Base-by-base conservation (phyloP, 108 stramenopile species). In the Cyclotella kingstonii region DNA sequence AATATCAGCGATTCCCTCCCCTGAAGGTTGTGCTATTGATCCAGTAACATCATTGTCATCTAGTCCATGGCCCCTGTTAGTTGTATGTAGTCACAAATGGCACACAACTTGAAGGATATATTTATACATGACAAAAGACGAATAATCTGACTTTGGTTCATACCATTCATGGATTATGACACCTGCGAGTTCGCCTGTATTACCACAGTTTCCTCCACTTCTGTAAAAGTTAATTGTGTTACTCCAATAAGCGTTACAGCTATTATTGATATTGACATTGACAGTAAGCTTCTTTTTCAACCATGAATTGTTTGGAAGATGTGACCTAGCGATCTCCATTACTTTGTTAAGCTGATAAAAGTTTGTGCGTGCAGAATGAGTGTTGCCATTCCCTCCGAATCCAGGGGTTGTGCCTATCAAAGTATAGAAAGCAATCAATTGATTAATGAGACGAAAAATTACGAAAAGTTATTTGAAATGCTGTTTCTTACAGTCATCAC, bases 1-100 rank as follows among this genome's bases (percentile, higher is more conserved):
- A 2, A 66, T 26, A 46, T 66, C 64, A 21, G 64, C 64, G 38
- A 66, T 47, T 8, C 64, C 64, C 21, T 62, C 60, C 1, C 60
- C 60, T 8, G 45, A 47, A 22, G 60, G 60, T 2, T 17, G 9
- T 4, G 60, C 40, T 7, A 62, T 62, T 6, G 15, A 19, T 4
- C 45, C 45, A 8, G 34, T 46, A 23, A 54, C 51, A 41, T 60
- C 68, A 44, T 54, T 45, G 18, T 40, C 15, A 46, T 69, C 68
- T 42, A 69, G 17, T 1, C 66, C 66, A 14, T 54, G 53, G 5
- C 53, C 53, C 53, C 53, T 36, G 4, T n/a, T n/a, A n/a, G n/a
- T n/a, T n/a, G n/a, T n/a, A n/a, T n/a, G n/a, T n/a, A n/a, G n/a
- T n/a, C n/a, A n/a, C n/a, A n/a, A n/a, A n/a, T n/a, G n/a, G n/a